Percentiles rank a stretch among this genome's conserved stretches.
Evolutionary conservation across 495 filamentous ascomycete genomes (phyloP).

Genomic region (Thozetella sp.): DNA sequence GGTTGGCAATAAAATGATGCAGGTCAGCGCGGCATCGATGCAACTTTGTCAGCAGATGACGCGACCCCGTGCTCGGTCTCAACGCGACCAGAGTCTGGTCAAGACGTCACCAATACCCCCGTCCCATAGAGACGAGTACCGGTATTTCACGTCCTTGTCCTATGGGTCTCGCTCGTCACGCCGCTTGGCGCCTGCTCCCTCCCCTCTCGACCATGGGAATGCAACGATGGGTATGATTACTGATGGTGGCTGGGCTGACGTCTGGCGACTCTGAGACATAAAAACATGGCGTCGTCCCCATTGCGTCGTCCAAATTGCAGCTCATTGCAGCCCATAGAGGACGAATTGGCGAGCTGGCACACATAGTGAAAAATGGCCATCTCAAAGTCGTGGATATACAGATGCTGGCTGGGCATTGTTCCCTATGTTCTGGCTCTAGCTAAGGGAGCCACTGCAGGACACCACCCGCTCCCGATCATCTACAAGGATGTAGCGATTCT

Average conservation of each 20-base stretch:
- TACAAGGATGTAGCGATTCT: constrained; percentile 33
- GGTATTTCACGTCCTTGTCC: background rate
- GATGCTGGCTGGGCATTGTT: background rate
- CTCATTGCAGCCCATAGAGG: background rate
- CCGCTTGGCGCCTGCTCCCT: background rate
- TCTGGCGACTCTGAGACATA: background rate
- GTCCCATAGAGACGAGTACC: background rate
- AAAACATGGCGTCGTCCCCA: background rate
- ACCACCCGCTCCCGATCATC: background rate
- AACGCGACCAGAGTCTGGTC: background rate
- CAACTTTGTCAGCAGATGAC: background rate
- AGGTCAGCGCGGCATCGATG: background rate
- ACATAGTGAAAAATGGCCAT: background rate
- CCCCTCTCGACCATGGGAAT: background rate
- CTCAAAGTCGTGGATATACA: background rate
- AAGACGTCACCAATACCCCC: background rate
- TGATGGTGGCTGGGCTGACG: background rate
- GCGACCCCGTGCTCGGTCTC: background rate
- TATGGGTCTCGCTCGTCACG: background rate
- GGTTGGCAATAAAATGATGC: background rate
- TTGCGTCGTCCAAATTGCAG: background rate
- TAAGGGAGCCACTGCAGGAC: background rate
- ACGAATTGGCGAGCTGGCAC: background rate
- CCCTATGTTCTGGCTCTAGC: background rate
- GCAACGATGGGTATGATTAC: background rate